A percentile compares a stretch with the other conserved stretches of the same genome.
Conservation (phyloP, 208 protist genomes). For the Trypanosoma caninum region DNA sequence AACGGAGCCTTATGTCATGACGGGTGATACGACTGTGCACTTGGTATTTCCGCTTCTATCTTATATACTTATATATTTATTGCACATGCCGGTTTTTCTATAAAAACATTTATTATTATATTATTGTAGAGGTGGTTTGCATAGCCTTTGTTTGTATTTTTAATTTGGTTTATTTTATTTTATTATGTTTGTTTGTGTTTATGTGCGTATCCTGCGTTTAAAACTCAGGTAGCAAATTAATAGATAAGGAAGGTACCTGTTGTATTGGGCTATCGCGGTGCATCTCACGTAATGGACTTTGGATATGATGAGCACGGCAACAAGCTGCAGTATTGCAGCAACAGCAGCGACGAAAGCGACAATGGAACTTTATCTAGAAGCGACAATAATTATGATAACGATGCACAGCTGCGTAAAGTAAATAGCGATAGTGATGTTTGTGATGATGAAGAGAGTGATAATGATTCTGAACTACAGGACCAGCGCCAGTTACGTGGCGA, state of each 20-base stretch:
- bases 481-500: not conserved
- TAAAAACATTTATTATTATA: not conserved
- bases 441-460: not conserved
- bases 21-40: not conserved
- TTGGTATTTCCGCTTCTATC: too few species aligned
- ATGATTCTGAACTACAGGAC: not conserved
- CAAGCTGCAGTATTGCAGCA: conserved; percentile 25
- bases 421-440: not conserved
- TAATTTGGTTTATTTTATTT: conserved; percentile 19
- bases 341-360: conserved; percentile 13
- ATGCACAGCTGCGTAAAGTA: not conserved
- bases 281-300: conserved; percentile 53
- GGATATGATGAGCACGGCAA: conserved; percentile 75
- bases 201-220: not conserved
- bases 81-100: too few species aligned
- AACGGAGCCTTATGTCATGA: conserved; percentile 27
- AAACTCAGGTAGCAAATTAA: too few species aligned
- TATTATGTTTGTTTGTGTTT: conserved; percentile 3
- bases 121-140: too few species aligned
- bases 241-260: not conserved
- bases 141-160: conserved; percentile 6
- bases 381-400: conserved; percentile 8
- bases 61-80: too few species aligned
- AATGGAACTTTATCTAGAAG: not conserved
- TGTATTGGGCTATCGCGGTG: not conserved